Base-by-base conservation (phyloP, 2,329 filamentous ascomycete genomes). In the Thelonectria blattea region DNA sequence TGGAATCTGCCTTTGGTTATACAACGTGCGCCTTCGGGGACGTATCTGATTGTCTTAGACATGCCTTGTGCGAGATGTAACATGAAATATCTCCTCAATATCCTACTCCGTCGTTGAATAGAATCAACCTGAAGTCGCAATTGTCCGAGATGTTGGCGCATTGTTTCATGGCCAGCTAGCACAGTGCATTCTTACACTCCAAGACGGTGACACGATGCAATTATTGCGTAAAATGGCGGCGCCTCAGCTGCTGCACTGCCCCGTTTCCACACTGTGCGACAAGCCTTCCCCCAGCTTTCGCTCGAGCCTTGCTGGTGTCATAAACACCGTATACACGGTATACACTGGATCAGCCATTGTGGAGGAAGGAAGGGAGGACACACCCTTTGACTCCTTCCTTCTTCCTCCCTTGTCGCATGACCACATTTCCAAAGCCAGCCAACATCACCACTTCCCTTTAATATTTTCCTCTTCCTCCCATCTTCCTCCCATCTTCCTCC, bases 291-390 rank as follows among this genome's bases (percentile, higher is more conserved):
- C 53, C 32, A 22, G 22, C 24, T 34, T 43, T 27, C 34, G 53
- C 20, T 46, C 46, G 22, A 34, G 39, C 32, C 39, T 27, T 30
- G 17, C 42, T 14, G n/a, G 30, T 22, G 47, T 42, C 34, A 55
- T 34, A 37, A 50, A 58, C 56, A 58, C 52, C 30, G 52, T 52
- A 60, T 47, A 60, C 57, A 60, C 57, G 47, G 57, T 60, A 60
- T 60, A 56, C 57, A 55, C 46, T 55, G 37, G 46, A 37, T 15
- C 51, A 42, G 43, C 48, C 43, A 3, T 20, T 46, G 32, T 48
- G 45, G 37, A 56, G 52, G 52, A 49, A 49, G 43, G 43, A 47
- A 48, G 22, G 3, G 34, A 46, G 37, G 20, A 18, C 54, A 12
- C 55, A 42, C 37, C 15, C 45, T 27, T 11, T 18, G 5, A 30